Evolutionary conservation across 2,329 filamentous ascomycete species (phyloP), one percentile per base, ranked within the genome.

Genomic region (Emmonsiellopsis sp.): DNA sequence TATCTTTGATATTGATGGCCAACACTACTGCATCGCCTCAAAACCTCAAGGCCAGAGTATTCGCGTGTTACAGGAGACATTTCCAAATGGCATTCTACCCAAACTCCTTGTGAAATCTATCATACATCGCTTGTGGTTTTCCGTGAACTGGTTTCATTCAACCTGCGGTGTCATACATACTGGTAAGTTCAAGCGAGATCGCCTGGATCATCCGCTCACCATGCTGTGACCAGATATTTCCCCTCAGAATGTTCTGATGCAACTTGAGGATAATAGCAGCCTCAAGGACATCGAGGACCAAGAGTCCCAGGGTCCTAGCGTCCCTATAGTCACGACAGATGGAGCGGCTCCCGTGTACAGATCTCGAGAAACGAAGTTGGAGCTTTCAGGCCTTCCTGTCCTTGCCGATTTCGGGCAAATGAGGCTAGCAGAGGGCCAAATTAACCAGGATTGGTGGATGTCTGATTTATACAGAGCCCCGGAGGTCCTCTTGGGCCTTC

Each of bases 361-460:
- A 34, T 55, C 58, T 43, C 51, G 51, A 35, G 8, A 26, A 40
- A 45, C 54, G 7, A 52, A 31, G 30, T 34, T 53, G 20, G 52
- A 59, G 16, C 43, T 59, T 31, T 52, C 58, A 9, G 54, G 57
- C 10, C 8, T 37, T 26, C 56, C 60, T 2, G 34, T 62, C 15
- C 55, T 65, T 47, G 55, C 61, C 8, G 63, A 64, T 52, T 65
- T 64, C 51, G 63, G 62, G 11, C 50, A 59, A 52, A 50, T 56
- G 49, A 51, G 56, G 31, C 45, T 49, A 35, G 54, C 46, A 7
- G 44, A 51, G 30, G 52, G 30, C n/a, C 16, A 35, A 2, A 40
- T 13, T 13, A 59, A 58, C 40, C 34, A 42, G 15, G 57, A 58
- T 20, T 61, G 59, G 58, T 61, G 57, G 54, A 64, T 64, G 62